Percentiles rank a stretch among this genome's conserved stretches.
Evolutionary conservation across 129 eudicot species (phyloP).

Genomic region (Arctium lappa): DNA sequence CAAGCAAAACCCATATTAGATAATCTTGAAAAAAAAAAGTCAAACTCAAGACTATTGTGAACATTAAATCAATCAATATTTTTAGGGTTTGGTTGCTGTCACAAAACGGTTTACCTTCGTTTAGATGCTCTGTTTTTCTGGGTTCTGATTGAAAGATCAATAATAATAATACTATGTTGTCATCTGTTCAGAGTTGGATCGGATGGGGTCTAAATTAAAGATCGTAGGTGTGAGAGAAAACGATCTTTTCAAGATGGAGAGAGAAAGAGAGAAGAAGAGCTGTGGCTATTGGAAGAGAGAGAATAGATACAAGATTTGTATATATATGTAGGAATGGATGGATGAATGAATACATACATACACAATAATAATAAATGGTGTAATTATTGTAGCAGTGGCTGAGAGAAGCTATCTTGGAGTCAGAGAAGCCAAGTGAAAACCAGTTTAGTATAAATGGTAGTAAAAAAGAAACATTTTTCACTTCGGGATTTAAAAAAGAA

Average conservation of each 20-base stretch:
- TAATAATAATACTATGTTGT: constrained; percentile 13
- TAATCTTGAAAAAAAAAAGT: constrained; percentile 16
- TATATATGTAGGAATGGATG: not conserved
- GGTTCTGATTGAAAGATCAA: constrained; percentile 24
- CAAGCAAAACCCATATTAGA: constrained; percentile 12
- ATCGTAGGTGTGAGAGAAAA: constrained; percentile 24
- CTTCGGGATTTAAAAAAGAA: not conserved
- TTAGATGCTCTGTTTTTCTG: constrained; percentile 19
- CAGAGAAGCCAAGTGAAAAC: constrained; percentile 11
- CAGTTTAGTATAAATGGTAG: not conserved
- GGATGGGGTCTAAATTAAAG: constrained; percentile 24
- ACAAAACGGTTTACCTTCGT: constrained; percentile 15
- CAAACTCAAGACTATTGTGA: constrained; percentile 12
- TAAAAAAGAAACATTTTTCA: not conserved
- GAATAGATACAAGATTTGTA: not conserved
- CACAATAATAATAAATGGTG: constrained; percentile 4
- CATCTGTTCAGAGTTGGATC: constrained; percentile 24
- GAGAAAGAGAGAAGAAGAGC: constrained; percentile 10
- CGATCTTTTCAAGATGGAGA: constrained; percentile 25
- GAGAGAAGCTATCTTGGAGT: constrained; percentile 25
- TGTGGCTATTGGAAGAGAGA: constrained; percentile 4
- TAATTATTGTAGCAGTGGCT: constrained; percentile 19
- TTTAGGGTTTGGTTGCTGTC: constrained; percentile 6
- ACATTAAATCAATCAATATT: constrained; percentile 3
- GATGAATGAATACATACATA: constrained; percentile 4